Evolutionary conservation across 495 filamentous ascomycete genomes (phyloP), one percentile per base, ranked within the genome.

Genomic region (Ascobolus immersus): DNA sequence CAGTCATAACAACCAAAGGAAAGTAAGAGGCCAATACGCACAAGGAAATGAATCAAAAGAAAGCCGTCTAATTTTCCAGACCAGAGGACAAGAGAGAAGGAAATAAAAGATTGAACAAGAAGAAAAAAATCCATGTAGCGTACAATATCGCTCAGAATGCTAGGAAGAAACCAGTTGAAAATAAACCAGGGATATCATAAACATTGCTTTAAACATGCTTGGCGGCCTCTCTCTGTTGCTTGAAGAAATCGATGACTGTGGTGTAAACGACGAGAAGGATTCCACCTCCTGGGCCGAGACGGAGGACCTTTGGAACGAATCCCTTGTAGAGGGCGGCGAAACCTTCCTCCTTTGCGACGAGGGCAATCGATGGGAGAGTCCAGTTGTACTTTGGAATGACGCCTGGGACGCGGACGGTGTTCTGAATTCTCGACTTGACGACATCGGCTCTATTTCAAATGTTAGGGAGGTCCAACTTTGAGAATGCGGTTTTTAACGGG

Each of bases 401-500:
- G 12, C 86, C 89, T 28, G 75, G 51, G 14, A 92, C 58, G 55
- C 74, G 81, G 44, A 74, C 59, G 33, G 62, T 76, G 58, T 94
- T 94, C 55, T 96, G 86, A 47, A 96, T 94, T 18, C 86, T 72
- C 19, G 74, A 81, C 65, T 96, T 96, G 53, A 94, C 81, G 11
- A 96, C 86, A 49, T 96, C 86, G 68, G 92, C 72, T 4, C 47
- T 50, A 22, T 34, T 17, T 10, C n/a, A 22, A 10, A 17, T n/a
- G 25, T 34, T 28, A 35, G 23, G 17, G 28, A 19, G n/a, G 22
- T 25, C 22, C n/a, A 12, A 11, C 34, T 35, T 39, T 11, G 38
- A 14, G 14, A 10, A 21, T 4, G 19, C 10, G 18, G 14, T 8
- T 21, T 10, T 9, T 19, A n/a, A 7, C n/a, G 4, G 19, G n/a